Evolutionary conservation across 2,329 filamentous ascomycete species (phyloP), one percentile per base, ranked within the genome.

Genomic region (Aspergillus tubingensis): DNA sequence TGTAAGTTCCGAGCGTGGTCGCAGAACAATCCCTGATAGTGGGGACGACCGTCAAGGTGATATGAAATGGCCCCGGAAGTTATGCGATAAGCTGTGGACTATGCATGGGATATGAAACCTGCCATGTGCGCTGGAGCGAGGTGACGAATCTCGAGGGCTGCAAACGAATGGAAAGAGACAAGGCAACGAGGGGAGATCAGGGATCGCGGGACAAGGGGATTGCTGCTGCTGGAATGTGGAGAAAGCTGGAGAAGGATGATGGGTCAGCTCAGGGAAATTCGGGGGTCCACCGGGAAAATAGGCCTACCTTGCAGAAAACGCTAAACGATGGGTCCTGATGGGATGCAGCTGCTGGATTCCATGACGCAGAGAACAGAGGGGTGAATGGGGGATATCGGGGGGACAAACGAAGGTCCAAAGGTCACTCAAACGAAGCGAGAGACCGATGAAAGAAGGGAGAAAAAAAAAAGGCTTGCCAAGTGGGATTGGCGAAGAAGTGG

Each of bases 71-170:
- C 23, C 55, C 57, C 57, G 39, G 39, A 50, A 50, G 47, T 54
- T 59, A 54, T 49, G 44, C 54, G 51, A 36, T 47, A 54, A 58
- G 13, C 27, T 36, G 52, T 36, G 5, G 50, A n/a, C 59, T 64
- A 64, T 51, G 30, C 54, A 48, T 55, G 57, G 19, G 50, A 56
- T 54, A 62, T 64, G 53, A 48, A 59, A 59, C 36, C 32, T 21
- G 59, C 30, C 38, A 41, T 59, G 53, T 23, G 25, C 53, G 8
- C 54, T 38, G 30, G 32, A 21, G 52, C 17, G 17, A 17, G 32
- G n/a, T 19, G 23, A 47, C 32, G 32, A 13, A 38, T 21, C 10
- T 17, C 19, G 5, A 17, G 30, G 27, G 41, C 44, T 63, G 41
- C 30, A 39, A 53, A 50, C 58, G 58, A 63, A 50, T 15, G 39